Base-by-base conservation (phyloP, 2,329 filamentous ascomycete species). In the Niveomyces coronatus region DNA sequence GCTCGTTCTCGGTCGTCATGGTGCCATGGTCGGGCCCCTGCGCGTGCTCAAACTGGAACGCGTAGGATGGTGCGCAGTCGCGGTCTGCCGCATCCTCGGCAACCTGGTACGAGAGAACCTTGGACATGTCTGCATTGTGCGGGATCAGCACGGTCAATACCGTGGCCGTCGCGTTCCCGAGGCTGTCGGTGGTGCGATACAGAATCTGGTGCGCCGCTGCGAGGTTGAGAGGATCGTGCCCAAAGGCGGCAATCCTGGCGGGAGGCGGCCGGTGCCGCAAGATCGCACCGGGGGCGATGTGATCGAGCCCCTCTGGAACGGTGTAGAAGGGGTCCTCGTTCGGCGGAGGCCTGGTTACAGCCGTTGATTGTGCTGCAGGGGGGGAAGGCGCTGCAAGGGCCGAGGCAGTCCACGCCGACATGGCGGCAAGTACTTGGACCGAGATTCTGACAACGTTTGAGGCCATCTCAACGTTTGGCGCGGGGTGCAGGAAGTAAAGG, bases 51-150 rank as follows among this genome's bases (percentile, higher is more conserved):
- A 47, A 31, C 31, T 51, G 50, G 13, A 52, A 46, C n/a, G 41
- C 47, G 28, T 48, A 51, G 2, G 52, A 54, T 3, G 51, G 51
- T 7, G 50, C 48, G 33, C 50, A 55, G 16, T 69, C 55, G 3
- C 63, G 47, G 11, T 53, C 54, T 3, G 61, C 54, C 5, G 59
- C 56, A 34, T 67, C 56, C 39, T 63, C 56, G 1, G 63, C 56
- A 2, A 63, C 50, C 41, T 67, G 62, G 41, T 63, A 67, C 0
- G 64, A 68, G 2, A 69, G 44, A 0, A 68, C 29, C 32, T 47
- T 52, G 26, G 19, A 35, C 14, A 31, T 39, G 40, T 52, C 40
- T 13, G 54, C 51, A 4, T 56, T 53, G 20, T 52, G 43, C 4
- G 62, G 61, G 4, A 63, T 39, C 7, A 66, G 43, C 2, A 66